Evolutionary conservation across 257 asterid genomes (phyloP).

Genomic region (Solanum tarapatanum): DNA sequence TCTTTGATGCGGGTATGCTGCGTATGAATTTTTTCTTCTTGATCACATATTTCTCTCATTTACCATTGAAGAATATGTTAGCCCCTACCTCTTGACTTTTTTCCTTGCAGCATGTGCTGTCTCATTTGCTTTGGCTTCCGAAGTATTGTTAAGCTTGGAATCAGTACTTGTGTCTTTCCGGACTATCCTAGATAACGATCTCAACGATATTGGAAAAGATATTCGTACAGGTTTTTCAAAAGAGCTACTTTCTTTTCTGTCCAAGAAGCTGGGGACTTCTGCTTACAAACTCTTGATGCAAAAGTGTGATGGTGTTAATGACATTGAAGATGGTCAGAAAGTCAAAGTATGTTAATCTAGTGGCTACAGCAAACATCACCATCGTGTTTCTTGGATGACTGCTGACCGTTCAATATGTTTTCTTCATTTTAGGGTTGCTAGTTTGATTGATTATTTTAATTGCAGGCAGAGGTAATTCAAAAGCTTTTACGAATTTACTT

Average conservation of each 20-base stretch:
- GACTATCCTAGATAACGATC: constrained; percentile 25
- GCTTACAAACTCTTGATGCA: constrained; percentile 62
- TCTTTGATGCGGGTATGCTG: constrained; percentile 52
- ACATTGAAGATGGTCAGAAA: constrained; percentile 34
- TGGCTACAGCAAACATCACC: background rate
- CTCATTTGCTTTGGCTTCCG: constrained; percentile 69
- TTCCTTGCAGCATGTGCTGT: constrained; percentile 45
- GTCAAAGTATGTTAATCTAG: constrained; percentile 37
- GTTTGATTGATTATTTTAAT: background rate
- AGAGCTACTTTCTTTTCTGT: constrained; percentile 41
- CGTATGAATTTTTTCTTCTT: background rate
- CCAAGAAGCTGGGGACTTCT: constrained; percentile 49
- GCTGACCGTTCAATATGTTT: background rate
- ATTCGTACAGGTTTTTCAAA: constrained; percentile 24
- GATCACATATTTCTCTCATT: background rate
- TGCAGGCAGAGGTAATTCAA: constrained; percentile 80
- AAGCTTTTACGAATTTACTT: constrained; percentile 69
- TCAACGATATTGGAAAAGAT: constrained; percentile 26
- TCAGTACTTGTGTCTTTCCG: constrained; percentile 44
- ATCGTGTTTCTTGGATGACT: background rate
- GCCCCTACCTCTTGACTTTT: constrained; percentile 5
- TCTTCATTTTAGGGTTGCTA: background rate
- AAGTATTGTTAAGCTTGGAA: constrained; percentile 57
- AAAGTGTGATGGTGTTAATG: constrained; percentile 47
- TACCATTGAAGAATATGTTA: constrained; percentile 1